Evolutionary conservation across 31 red algal genomes (phyloP).

Genomic region (Endocladia muricata): DNA sequence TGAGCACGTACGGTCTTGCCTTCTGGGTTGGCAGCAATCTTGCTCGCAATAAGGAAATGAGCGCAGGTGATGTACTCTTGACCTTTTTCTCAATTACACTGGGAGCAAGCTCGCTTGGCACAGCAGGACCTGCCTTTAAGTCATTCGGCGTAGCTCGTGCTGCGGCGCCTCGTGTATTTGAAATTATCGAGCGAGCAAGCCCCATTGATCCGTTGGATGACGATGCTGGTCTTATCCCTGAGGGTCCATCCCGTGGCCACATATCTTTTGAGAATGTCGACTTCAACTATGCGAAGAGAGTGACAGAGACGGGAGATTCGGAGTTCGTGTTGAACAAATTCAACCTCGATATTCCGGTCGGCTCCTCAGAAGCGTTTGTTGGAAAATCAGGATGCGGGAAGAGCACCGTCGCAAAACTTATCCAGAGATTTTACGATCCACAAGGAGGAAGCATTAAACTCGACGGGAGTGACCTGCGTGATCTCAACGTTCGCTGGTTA

Average conservation of each 20-base stretch:
- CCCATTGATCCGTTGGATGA: conserved; percentile 65
- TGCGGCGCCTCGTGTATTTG: conserved; percentile 74
- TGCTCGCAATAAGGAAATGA: conserved; percentile 49
- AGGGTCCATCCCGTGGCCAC: conserved; percentile 19
- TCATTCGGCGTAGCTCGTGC: conserved; percentile 66
- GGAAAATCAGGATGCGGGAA: conserved; percentile 93
- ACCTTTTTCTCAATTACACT: conserved; percentile 81
- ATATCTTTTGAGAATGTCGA: conserved; percentile 65
- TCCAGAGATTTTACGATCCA: conserved; percentile 87
- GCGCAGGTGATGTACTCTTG: conserved; percentile 71
- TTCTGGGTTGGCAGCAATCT: conserved; percentile 81
- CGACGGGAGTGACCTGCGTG: conserved; percentile 75
- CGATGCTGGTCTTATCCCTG: conserved; percentile 39
- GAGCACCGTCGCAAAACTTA: conserved; percentile 69
- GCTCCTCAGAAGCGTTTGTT: conserved; percentile 84
- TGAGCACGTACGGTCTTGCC: conserved; percentile 79
- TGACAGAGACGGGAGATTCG: conserved; percentile 42
- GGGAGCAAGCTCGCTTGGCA: conserved; percentile 79
- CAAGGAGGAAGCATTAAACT: conserved; percentile 49
- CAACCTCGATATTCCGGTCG: conserved; percentile 62
- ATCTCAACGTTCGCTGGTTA: conserved; percentile 72
- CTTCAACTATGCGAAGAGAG: conserved; percentile 80
- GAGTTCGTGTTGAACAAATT: conserved; percentile 65
- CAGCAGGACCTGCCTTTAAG: conserved; percentile 70
- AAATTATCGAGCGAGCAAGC: conserved; percentile 71